phyloP scores from a whole-genome alignment of 2,329 filamentous ascomycete genomes.

The Moelleriella libera region DNA sequence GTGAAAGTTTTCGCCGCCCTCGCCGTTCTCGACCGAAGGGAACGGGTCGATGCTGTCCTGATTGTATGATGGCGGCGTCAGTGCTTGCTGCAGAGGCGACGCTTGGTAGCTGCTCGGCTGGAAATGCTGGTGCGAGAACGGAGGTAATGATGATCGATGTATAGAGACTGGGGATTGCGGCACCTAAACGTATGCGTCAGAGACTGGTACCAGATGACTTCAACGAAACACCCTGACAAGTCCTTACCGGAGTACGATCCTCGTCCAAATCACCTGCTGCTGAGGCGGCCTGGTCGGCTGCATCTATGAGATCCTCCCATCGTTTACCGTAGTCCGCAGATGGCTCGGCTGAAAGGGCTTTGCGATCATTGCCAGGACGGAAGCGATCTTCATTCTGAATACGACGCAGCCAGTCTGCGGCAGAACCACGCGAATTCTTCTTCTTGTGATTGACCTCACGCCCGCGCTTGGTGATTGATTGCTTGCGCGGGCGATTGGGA shows the following conservation, averaged over 20 bases:
- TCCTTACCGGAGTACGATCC: slow-evolving; percentile 71
- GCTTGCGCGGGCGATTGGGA: slow-evolving; percentile 63
- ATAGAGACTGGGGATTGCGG: slow-evolving; percentile 52
- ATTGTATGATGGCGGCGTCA: slow-evolving; percentile 67
- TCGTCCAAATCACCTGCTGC: slow-evolving; percentile 85
- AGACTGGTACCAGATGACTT: neutral
- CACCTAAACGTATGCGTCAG: slow-evolving; percentile 25
- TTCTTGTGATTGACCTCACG: slow-evolving; percentile 69
- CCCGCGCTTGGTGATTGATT: slow-evolving; percentile 69
- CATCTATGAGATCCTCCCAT: slow-evolving; percentile 94
- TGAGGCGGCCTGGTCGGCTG: slow-evolving; percentile 58
- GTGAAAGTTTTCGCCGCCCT: slow-evolving; percentile 59
- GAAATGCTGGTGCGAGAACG: slow-evolving; percentile 46
- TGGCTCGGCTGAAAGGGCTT: slow-evolving; percentile 78
- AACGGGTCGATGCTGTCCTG: slow-evolving; percentile 63
- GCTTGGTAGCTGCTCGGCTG: slow-evolving; percentile 61
- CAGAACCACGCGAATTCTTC: slow-evolving; percentile 56
- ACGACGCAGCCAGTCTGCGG: slow-evolving; percentile 49
- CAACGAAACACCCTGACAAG: no score
- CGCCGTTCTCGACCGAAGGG: slow-evolving; percentile 72
- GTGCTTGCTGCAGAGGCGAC: slow-evolving; percentile 77
- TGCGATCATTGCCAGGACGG: slow-evolving; percentile 55
- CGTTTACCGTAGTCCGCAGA: slow-evolving; percentile 71
- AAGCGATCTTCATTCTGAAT: slow-evolving; percentile 50
- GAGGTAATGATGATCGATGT: slow-evolving; percentile 47